Evolutionary conservation across 305 asterid genomes (phyloP), one percentile per base, ranked within the genome.

Genomic region (Fraxinus velutina): DNA sequence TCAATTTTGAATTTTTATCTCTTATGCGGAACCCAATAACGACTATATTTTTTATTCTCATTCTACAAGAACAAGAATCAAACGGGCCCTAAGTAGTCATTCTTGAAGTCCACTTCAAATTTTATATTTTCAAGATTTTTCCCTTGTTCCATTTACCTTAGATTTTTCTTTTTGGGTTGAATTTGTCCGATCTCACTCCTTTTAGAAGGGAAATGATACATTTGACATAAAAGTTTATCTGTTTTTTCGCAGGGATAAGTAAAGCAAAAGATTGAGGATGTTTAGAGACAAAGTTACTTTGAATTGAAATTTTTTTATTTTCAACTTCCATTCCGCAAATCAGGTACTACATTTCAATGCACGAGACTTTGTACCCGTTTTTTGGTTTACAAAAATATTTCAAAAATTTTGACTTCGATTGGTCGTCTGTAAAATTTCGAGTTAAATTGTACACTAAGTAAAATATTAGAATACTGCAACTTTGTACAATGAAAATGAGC

Each of bases 321-420:
- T 79, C 89, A 73, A 70, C 64, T 78, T 37, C 82, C 76, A 60
- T 39, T 85, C 50, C 37, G 79, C 80, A 5, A 55, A 79, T 57
- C 80, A 1, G 33, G 47, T 55, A 44, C 21, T 78, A 47, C 19
- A 32, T 37, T 73, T 79, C 78, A 82, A 39, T 80, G 42, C 72
- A 24, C 1, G 86, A 81, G 84, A 86, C 55, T 68, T 79, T 79
- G 78, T 79, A 85, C 82, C 2, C 22, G 17, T 73, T 10, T 47
- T 57, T 30, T 62, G 74, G 83, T 75, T 50, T 84, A 80, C n/a
- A 10, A 42, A 42, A 42, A 6, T 9, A 9, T 39, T 39, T 9
- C 7, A 42, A 42, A 42, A 2, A 36, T 15, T 42, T 7, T 27
- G 30, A 44, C n/a, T 2, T 44, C 6, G 3, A 2, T 13, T 82